Evolutionary conservation across 768 basidiomycete species (phyloP), one percentile per base, ranked within the genome.

Genomic region (Chlorophyllum brunneum): DNA sequence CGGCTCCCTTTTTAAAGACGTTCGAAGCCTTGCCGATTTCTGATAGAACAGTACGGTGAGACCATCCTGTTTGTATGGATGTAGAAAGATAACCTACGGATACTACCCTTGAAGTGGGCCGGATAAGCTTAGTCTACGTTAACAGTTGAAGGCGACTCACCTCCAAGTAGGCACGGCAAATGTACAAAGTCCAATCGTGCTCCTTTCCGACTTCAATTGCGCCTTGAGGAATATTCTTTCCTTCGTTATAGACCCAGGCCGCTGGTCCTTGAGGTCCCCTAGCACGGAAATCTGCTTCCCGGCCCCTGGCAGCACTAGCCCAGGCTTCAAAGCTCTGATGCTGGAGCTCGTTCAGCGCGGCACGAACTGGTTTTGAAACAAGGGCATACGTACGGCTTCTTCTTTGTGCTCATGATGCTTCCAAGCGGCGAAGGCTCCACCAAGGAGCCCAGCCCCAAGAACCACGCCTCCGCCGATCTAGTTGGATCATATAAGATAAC

Each of bases 381-480:
- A 39, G n/a, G 27, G 24, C 40, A 11, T 15, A 53, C 55, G 3
- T 60, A 80, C 85, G 68, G 86, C 76, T 54, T 86, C 81, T 42
- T 80, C 67, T 33, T 68, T 73, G 57, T 85, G 71, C 56, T 79
- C 71, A 56, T 86, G 81, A 2, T 78, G 55, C 51, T 84, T 81
- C 66, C 72, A 81, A 2, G 79, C 80, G 26, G 61, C 62, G 47
- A 69, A 59, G 3, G 82, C 86, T 6, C 65, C 82, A 48, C 72
- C 83, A 15, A 83, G 41, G 20, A 69, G 60, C 15, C 75, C 81
- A n/a, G 69, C 62, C 0, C 83, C 86, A 1, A 72, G 81, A 30
- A 76, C 66, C 24, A 88, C 47, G 20, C 83, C 86, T 16, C 82
- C 87, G 16, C 82, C 87, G 53, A 87, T 60, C 86, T 88, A 58